Evolutionary conservation across 1,284 basidiomycete genomes (phyloP), one percentile per base, ranked within the genome.

Genomic region (Marasmius tenuissimus): DNA sequence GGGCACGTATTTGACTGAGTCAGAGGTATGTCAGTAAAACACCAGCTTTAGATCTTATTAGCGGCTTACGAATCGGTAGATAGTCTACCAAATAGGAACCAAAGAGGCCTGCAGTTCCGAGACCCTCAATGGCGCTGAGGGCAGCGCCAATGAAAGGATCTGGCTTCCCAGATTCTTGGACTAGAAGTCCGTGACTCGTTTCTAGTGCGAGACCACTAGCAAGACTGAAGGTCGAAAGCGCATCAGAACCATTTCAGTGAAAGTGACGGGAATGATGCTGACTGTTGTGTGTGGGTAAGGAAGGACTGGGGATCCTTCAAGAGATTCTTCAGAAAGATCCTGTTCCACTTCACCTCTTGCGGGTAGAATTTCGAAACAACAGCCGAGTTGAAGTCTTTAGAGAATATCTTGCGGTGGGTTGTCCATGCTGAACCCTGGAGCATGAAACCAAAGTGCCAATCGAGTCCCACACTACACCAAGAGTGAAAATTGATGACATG

Each of bases 391-490:
- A 76, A 75, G 47, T 73, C 67, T 37, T 71, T 68, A 35, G 71
- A 69, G 58, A 79, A 75, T 64, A 77, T 68, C 60, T 68, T 74
- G 45, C 78, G 74, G 62, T 77, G 74, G 50, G 71, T 70, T 35
- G 67, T 72, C 79, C 79, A 81, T 27, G 67, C 64, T 5, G 76
- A 71, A 62, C 72, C 74, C 37, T 79, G 76, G 1, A 70, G 72
- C 73, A 78, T 78, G 55, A 78, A 75, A 0, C 68, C 74, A 40
- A 79, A 73, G 51, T 73, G 75, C 75, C 75, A 79, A 18, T 73
- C 69, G 63, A 75, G 74, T 0, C 76, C 77, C 66, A 79, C 72
- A 10, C 78, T 80, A 42, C 20, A 54, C 3, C 42, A 42, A 37
- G 14, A 51, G 20, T 37, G 22, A 57, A 27, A 14, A n/a, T 16